These are phyloP conservation scores for Albugo candida DNA, from an alignment of 352 stramenopile genomes.

Conservation along the genomic window DNA sequence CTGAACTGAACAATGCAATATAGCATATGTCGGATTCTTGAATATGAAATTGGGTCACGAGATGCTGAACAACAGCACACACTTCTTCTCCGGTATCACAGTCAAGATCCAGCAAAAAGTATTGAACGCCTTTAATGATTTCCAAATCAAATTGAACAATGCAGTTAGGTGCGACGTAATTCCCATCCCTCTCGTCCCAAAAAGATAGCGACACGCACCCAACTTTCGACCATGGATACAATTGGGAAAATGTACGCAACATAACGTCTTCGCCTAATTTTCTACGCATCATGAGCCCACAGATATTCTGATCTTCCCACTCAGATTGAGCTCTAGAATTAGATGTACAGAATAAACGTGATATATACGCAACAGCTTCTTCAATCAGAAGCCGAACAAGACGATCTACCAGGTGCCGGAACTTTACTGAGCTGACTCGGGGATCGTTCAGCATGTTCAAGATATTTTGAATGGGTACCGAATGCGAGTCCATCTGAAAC, in stretches of 20 bases:
- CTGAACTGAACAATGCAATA: conserved; percentile 22
- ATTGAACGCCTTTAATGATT: background rate
- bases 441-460: too few species aligned
- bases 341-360: background rate
- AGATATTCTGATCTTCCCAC: background rate
- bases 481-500: too few species aligned
- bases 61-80: conserved; percentile 18
- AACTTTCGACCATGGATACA: background rate
- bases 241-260: background rate
- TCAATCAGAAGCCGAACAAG: background rate
- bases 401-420: background rate
- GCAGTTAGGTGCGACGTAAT: background rate
- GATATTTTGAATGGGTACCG: too few species aligned
- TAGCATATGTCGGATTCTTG: conserved; percentile 26
- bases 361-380: background rate
- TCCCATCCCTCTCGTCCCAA: background rate
- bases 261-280: background rate
- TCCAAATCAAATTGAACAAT: background rate
- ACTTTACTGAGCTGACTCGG: background rate
- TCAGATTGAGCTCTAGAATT: background rate
- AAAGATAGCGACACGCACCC: background rate
- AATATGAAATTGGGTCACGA: conserved; percentile 14
- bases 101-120: conserved; percentile 15
- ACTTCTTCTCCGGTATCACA: conserved; percentile 24
- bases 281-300: background rate